Evolutionary conservation across 129 eudicot species (phyloP), one percentile per base, ranked within the genome.

Genomic region (Centaurea solstitialis): DNA sequence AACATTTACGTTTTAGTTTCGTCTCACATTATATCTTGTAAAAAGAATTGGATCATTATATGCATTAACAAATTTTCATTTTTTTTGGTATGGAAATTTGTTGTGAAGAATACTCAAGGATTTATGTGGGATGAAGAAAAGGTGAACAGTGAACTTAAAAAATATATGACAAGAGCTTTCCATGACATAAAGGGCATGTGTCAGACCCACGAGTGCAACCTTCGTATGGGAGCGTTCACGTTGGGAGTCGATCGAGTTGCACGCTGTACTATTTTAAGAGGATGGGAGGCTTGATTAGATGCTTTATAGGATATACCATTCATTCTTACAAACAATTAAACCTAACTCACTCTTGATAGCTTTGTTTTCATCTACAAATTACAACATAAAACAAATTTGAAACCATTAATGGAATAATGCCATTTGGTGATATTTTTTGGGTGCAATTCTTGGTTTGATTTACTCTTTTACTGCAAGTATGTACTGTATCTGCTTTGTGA

Each of bases 221-320:
- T 92, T 83, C 88, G 94, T 24, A 92, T 92, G 94, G 97, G 97
- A 2, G 97, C 97, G 12, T 92, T 90, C 76, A 80, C 93, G 0
- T 82, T 91, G 73, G 97, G 97, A 10, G 89, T 91, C 38, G 85
- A 80, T 71, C 88, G 93, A n/a, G 97, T 92, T 88, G 97, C 97
- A 9, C 89, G 93, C 7, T 87, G 93, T 39, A 91, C 97, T 9
- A 5, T 76, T 12, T 57, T 91, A 43, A 82, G 93, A 82, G 92
- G 94, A 22, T 92, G 89, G 92, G 92, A 88, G 82, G 92, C 89
- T 22, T 90, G 47, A 47, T 59, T 22, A 64, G 26, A 30, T 64
- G 22, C 5, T 64, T 21, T 62, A 62, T 4, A 22, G 12, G 68
- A 62, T 21, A 64, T 18, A 64, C 26, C 68, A 64, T 43, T 43